Evolutionary conservation across 192 early-diverging fungal species (phyloP), one percentile per base, ranked within the genome.

Genomic region (Backusella australiensis): DNA sequence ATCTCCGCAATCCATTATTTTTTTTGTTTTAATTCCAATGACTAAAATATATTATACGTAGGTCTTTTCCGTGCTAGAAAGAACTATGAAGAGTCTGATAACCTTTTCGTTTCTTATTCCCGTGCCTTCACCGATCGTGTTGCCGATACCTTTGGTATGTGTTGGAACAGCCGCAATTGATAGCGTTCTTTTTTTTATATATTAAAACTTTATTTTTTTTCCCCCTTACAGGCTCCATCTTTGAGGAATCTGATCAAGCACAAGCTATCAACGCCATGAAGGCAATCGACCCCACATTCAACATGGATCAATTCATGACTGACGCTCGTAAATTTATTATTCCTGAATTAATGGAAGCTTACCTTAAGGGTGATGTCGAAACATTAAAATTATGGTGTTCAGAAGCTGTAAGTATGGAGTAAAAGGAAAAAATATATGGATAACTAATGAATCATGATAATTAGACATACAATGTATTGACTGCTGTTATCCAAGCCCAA

Each of bases 271-370:
- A 88, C 19, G 92, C 91, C 42, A 89, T 99, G 59, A 89, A 93
- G 70, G 83, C 86, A 44, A 93, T 97, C 26, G 96, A 99, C 69
- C 97, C 96, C 7, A 76, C 79, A 14, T 99, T 99, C 81, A 89
- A 86, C 77, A 87, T 93, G 69, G 94, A 98, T 44, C 85, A 81
- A 35, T 99, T 98, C 81, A 85, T 98, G 86, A 92, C 90, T 81
- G 97, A 99, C 76, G 92, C 92, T 36, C 93, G 96, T 74, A 90
- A 92, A 79, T 98, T 92, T 73, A 95, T 96, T 71, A 86, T 99
- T 79, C 97, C 98, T 9, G 98, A 99, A 78, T 85, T 99, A 69
- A 89, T 99, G 80, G 98, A 99, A 73, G 97, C 96, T 0, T 96
- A 97, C 59, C 81, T 99, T 70, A 93, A 92, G 75, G 90, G 92